Evolutionary conservation across 140 eudicot genomes (phyloP).

Genomic region (Bidens hawaiensis): DNA sequence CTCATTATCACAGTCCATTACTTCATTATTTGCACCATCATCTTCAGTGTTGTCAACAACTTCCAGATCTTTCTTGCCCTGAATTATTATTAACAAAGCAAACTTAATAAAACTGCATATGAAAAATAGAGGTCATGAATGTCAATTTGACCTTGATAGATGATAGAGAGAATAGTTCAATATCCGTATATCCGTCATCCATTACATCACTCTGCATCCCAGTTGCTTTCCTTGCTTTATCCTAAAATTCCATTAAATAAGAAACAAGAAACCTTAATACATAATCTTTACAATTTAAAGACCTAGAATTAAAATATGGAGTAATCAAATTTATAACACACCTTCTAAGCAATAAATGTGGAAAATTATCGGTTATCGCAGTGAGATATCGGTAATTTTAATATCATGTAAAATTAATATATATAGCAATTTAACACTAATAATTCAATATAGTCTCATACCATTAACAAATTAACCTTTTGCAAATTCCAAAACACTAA

Average conservation of each 20-base stretch:
- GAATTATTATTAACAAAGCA: neutral
- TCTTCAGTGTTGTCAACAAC: slow-evolving; percentile 69
- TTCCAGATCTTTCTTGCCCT: slow-evolving; percentile 83
- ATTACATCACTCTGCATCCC: slow-evolving; percentile 80
- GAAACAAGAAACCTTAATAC: no score
- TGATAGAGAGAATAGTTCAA: slow-evolving; percentile 60
- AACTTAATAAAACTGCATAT: neutral
- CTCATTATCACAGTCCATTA: slow-evolving; percentile 53
- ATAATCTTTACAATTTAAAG: no score
- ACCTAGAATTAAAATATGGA: no score
- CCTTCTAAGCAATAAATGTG: no score
- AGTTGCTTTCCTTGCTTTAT: slow-evolving; percentile 79
- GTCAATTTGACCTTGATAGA: slow-evolving; percentile 61
- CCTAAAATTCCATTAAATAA: slow-evolving; percentile 56
- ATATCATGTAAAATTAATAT: no score
- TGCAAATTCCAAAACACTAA: no score
- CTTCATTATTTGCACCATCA: slow-evolving; percentile 42
- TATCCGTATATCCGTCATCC: slow-evolving; percentile 77
- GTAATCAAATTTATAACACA: no score
- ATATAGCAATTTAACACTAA: no score
- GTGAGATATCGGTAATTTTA: no score
- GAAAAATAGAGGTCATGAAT: neutral
- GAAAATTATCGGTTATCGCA: no score
- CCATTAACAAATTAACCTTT: no score
- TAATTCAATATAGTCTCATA: no score